A percentile compares a stretch with the other conserved stretches of the same genome.
Conservation (phyloP, 495 filamentous ascomycete species). For the Hypoxylon intermedium region DNA sequence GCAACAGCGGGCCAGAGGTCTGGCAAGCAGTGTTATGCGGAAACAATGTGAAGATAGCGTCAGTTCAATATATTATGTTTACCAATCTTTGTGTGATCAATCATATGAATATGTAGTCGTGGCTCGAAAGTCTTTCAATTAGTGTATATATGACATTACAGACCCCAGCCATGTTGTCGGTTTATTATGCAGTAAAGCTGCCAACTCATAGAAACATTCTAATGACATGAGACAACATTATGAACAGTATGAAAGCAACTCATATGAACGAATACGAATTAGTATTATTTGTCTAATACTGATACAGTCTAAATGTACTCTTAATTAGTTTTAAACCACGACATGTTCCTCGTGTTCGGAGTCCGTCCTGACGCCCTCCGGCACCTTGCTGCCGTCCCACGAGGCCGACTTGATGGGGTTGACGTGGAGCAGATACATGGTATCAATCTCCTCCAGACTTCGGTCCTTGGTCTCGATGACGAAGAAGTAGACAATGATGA, state of each 20-base stretch:
- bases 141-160: no score
- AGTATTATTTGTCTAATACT: conserved; percentile 7
- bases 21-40: no score
- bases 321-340: conserved; percentile 5
- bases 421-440: conserved; percentile 79
- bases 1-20: conserved; percentile 1
- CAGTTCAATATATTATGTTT: no score
- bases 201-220: no score
- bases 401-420: conserved; percentile 69
- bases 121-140: no score
- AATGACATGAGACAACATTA: no score
- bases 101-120: no score
- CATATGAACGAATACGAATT: background rate
- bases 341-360: conserved; percentile 27
- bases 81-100: no score
- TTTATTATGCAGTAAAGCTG: no score
- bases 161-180: no score
- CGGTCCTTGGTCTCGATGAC: conserved; percentile 64
- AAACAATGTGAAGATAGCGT: no score
- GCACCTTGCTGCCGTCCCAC: conserved; percentile 51
- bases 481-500: conserved; percentile 82
- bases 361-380: conserved; percentile 19
- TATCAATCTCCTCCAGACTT: conserved; percentile 70
- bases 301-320: conserved; percentile 15
- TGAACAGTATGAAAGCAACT: no score